Evolutionary conservation across 345 rosid species (phyloP).

Genomic region (Eucalyptus cloeziana): DNA sequence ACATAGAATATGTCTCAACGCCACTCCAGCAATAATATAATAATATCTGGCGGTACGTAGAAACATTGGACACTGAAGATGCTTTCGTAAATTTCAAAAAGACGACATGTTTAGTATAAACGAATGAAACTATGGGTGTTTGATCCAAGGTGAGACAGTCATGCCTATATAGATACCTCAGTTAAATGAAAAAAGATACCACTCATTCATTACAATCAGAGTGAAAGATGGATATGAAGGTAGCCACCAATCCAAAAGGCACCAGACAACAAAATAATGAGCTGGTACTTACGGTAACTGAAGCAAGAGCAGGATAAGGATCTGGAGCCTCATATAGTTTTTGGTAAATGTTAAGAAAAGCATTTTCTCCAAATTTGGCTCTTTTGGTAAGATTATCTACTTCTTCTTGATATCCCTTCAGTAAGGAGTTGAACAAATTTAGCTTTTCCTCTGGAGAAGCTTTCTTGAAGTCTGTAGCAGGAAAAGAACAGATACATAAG

Average conservation of each 20-base stretch:
- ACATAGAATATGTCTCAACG: background rate
- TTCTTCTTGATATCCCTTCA: constrained; percentile 98
- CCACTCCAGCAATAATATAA: background rate
- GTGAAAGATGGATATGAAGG: background rate
- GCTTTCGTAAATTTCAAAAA: background rate
- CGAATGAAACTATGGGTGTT: background rate
- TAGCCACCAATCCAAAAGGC: background rate
- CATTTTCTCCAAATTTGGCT: constrained; percentile 95
- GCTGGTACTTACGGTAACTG: constrained; percentile 65
- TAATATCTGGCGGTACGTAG: background rate
- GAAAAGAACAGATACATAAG: background rate
- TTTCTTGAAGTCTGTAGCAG: constrained; percentile 77
- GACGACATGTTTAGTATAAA: background rate
- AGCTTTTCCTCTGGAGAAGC: constrained; percentile 84
- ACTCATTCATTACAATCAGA: background rate
- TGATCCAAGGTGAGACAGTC: background rate
- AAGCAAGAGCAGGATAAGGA: constrained; percentile 92
- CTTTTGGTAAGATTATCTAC: constrained; percentile 98
- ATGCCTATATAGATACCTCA: background rate
- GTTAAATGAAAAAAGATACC: background rate
- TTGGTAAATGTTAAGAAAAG: constrained; percentile 94
- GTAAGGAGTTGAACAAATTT: constrained; percentile 78
- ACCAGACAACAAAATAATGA: background rate
- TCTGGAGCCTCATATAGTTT: constrained; percentile 99
- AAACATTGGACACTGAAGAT: background rate